Conservation (phyloP, 352 stramenopile species). For the Phytopythium aichiense region DNA sequence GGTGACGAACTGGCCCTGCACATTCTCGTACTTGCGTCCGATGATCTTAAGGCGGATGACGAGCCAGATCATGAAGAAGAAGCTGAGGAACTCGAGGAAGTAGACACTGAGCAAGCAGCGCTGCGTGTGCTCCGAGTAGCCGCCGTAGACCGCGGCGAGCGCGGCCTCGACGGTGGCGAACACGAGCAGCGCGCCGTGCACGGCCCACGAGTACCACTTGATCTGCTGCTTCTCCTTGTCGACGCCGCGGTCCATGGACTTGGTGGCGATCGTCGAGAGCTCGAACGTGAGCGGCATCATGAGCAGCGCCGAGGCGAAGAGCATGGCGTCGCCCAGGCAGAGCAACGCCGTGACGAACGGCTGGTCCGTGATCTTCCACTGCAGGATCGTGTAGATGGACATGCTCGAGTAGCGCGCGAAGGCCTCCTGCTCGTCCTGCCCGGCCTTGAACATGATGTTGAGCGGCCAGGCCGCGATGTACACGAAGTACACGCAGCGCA, state of each 20-base stretch:
- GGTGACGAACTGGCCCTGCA: constrained; percentile 55
- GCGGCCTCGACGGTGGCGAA: constrained; percentile 26
- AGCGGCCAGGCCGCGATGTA: constrained; percentile 32
- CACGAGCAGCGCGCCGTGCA: constrained; percentile 23
- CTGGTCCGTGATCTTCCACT: constrained; percentile 29
- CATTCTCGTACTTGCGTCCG: constrained; percentile 58
- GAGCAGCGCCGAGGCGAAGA: constrained; percentile 41
- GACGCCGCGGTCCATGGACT: constrained; percentile 42
- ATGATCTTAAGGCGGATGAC: constrained; percentile 40
- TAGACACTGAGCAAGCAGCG: constrained; percentile 36
- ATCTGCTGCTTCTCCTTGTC: constrained; percentile 44
- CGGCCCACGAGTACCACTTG: constrained; percentile 17
- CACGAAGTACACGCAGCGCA: constrained; percentile 36
- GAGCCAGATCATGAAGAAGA: constrained; percentile 47
- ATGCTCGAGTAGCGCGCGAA: constrained; percentile 38
- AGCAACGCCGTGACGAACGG: constrained; percentile 24
- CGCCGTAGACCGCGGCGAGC: constrained; percentile 25
- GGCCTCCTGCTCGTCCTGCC: constrained; percentile 15
- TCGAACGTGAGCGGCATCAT: constrained; percentile 49
- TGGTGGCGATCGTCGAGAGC: constrained; percentile 41
- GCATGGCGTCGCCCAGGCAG: constrained; percentile 31
- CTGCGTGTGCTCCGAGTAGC: constrained; percentile 54
- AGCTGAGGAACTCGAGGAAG: constrained; percentile 38
- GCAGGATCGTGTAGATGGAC: constrained; percentile 35
- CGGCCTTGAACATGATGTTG: constrained; percentile 12